Conservation (phyloP, 2,329 filamentous ascomycete genomes). For the Aspergillus costaricaensis region DNA sequence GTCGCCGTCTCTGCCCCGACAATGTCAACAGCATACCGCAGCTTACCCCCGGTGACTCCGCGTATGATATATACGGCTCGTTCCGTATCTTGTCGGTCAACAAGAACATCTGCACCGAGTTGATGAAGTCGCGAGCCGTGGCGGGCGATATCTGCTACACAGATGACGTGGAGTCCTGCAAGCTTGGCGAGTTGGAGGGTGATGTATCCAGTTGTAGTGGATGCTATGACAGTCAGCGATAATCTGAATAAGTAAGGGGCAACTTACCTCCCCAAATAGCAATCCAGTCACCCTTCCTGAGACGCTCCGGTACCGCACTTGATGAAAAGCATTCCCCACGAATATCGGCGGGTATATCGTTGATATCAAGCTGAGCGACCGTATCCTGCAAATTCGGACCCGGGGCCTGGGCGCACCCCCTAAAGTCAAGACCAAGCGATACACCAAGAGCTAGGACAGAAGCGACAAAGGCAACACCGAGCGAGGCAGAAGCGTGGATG, state of each 20-base stretch:
- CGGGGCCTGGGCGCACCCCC: conserved; percentile 30
- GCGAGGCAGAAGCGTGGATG: conserved; percentile 59
- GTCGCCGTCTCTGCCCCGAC: conserved; percentile 65
- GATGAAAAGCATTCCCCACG: conserved; percentile 62
- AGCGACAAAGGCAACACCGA: conserved; percentile 73
- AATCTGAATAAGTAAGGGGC: not conserved
- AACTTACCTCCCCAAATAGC: conserved; percentile 70
- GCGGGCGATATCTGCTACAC: conserved; percentile 66
- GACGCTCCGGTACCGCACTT: conserved; percentile 55
- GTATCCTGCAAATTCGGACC: conserved; percentile 63
- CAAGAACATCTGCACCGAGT: conserved; percentile 62
- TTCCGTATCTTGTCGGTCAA: conserved; percentile 67
- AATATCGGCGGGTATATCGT: conserved; percentile 62
- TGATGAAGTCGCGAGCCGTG: conserved; percentile 62
- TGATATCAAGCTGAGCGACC: conserved; percentile 50
- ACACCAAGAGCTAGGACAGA: conserved; percentile 67
- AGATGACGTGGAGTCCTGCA: conserved; percentile 64
- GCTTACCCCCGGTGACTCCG: conserved; percentile 56
- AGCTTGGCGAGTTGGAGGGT: conserved; percentile 69
- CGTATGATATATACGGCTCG: conserved; percentile 68
- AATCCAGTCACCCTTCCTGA: conserved; percentile 66
- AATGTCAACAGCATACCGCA: conserved; percentile 71
- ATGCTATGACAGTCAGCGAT: conserved; percentile 46
- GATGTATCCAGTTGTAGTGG: conserved; percentile 69
- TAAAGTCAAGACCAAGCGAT: conserved; percentile 69